phyloP scores from a whole-genome alignment of 2,329 filamentous ascomycete genomes.

The Fusarium sp. region DNA sequence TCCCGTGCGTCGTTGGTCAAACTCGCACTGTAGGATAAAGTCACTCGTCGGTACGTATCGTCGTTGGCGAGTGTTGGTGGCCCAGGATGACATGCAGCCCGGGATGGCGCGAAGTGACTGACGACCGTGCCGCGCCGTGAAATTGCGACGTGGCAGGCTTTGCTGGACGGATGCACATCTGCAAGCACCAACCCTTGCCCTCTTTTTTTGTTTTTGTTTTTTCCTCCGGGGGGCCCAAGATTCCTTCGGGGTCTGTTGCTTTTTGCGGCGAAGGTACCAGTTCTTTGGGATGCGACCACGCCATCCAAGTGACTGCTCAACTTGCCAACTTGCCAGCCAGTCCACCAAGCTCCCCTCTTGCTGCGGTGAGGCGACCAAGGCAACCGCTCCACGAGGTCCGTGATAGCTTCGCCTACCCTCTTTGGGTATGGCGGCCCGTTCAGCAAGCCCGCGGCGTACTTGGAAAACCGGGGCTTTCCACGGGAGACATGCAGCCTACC shows the following conservation, averaged over 20 bases:
- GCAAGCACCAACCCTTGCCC: constrained; percentile 25
- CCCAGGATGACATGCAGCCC: constrained; percentile 44
- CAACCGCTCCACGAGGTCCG: constrained; percentile 27
- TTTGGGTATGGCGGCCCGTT: constrained; percentile 38
- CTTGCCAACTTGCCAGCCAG: not conserved
- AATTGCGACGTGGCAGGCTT: constrained; percentile 46
- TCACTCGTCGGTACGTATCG: constrained; percentile 22
- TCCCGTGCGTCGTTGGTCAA: constrained; percentile 2
- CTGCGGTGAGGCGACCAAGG: not conserved
- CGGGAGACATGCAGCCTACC: constrained; percentile 49
- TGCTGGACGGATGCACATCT: constrained; percentile 30
- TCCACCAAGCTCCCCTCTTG: constrained; percentile 9
- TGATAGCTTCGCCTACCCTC: constrained; percentile 33
- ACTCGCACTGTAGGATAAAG: constrained; percentile 37
- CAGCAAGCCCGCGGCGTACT: constrained; percentile 33
- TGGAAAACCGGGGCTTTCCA: constrained; percentile 43
- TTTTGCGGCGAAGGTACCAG: constrained; percentile 12
- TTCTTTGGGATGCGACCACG: constrained; percentile 12
- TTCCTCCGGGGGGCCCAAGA: not conserved
- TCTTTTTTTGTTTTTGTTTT: constrained; percentile 11
- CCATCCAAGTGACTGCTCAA: constrained; percentile 9
- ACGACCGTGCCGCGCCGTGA: constrained; percentile 43
- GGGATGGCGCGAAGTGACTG: constrained; percentile 43
- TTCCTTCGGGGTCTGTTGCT: constrained; percentile 8
- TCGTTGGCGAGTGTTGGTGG: constrained; percentile 24